These are phyloP conservation scores for Fusarium piperis DNA, from an alignment of 2,329 filamentous ascomycete genomes.

Conservation along the genomic window DNA sequence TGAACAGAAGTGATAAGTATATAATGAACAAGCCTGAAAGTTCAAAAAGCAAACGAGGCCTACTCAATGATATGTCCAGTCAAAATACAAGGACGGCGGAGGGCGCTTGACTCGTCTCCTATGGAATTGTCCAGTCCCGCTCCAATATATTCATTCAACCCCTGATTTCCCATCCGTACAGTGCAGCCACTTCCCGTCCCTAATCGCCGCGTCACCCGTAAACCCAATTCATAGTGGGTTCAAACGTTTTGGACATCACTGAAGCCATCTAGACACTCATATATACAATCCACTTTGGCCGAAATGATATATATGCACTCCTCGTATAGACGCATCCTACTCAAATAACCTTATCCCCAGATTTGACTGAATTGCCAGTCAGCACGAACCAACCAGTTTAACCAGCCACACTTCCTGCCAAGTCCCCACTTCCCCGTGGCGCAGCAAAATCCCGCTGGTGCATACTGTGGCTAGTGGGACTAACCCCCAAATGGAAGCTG, in stretches of 20 bases:
- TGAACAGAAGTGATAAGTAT: not conserved
- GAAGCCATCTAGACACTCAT: not conserved
- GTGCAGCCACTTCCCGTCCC: not conserved
- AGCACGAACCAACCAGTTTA: not conserved
- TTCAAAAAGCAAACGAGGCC: not conserved
- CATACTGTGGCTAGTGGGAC: conserved; percentile 24
- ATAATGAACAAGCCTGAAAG: not conserved
- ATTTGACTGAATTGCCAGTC: not conserved
- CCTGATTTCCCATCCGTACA: not conserved
- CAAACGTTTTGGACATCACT: not conserved
- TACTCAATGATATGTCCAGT: not conserved
- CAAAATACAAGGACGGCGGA: not conserved
- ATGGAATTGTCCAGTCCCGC: not conserved
- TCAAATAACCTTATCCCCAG: not conserved
- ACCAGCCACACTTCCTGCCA: not conserved
- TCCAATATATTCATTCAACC: not conserved
- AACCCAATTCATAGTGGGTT: not conserved
- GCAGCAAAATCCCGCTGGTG: not conserved
- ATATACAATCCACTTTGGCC: not conserved
- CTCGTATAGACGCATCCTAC: not conserved
- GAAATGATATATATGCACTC: not conserved
- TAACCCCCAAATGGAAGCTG: not conserved
- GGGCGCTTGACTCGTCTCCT: not conserved
- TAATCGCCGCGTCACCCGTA: not conserved
- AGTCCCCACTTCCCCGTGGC: conserved; percentile 22